phyloP scores from a whole-genome alignment of 768 basidiomycete species.

The Pilatotrama ljubarskyi region DNA sequence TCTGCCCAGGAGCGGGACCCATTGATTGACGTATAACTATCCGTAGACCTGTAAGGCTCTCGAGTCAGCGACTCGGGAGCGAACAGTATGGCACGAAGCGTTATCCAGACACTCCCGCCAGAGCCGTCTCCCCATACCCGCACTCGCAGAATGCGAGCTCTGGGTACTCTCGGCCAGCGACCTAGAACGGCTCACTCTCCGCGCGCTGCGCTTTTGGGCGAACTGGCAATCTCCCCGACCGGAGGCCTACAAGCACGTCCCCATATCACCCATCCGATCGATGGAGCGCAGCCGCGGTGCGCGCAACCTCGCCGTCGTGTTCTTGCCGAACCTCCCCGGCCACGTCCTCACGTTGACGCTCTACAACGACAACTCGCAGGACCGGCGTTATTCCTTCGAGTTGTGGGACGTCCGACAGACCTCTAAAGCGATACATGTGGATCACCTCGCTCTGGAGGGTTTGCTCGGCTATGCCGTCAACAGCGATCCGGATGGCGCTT shows the following conservation, averaged over 20 bases:
- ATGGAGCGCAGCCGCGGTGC: conserved; percentile 23
- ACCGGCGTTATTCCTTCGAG: conserved; percentile 41
- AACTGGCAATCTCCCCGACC: conserved; percentile 53
- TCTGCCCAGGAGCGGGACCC: neutral
- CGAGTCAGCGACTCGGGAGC: conserved; percentile 43
- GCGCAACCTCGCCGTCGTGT: conserved; percentile 46
- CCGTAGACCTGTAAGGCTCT: conserved; percentile 50
- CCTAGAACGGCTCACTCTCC: conserved; percentile 44
- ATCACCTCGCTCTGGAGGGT: conserved; percentile 33
- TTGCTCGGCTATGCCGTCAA: conserved; percentile 45
- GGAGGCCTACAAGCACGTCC: conserved; percentile 26
- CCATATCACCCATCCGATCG: conserved; percentile 24
- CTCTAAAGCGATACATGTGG: conserved; percentile 40
- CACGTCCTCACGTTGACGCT: conserved; percentile 49
- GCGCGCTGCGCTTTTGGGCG: conserved; percentile 43
- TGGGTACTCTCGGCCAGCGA: conserved; percentile 40
- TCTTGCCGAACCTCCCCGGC: conserved; percentile 44
- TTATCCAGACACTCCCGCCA: conserved; percentile 44
- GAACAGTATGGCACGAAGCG: conserved; percentile 51
- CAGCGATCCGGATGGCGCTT: conserved; percentile 34
- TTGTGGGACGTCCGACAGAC: conserved; percentile 53
- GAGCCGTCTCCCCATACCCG: conserved; percentile 48
- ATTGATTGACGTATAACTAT: neutral
- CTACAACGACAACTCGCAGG: conserved; percentile 19
- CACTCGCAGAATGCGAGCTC: conserved; percentile 34